Evolutionary conservation across 2,329 filamentous ascomycete genomes (phyloP).

Genomic region (Xylariales sp.): DNA sequence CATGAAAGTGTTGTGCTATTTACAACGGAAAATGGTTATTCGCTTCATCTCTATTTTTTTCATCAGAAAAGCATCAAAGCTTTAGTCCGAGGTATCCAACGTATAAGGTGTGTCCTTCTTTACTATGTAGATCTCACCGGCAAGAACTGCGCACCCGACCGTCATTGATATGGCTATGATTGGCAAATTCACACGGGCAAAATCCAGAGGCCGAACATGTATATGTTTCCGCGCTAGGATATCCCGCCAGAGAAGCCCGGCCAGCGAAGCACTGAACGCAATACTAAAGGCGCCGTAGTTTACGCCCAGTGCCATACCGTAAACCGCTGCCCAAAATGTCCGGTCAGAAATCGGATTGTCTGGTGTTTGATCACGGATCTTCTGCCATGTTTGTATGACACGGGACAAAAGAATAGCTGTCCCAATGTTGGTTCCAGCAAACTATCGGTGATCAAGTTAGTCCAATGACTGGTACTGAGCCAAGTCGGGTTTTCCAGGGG

Average conservation of each 20-base stretch:
- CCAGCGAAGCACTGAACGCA: conserved; percentile 67
- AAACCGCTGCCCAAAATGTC: conserved; percentile 70
- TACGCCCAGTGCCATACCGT: conserved; percentile 69
- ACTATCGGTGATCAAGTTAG: conserved; percentile 38
- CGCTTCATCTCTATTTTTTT: no score
- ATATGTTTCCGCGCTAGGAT: conserved; percentile 68
- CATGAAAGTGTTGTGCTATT: no score
- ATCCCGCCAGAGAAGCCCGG: conserved; percentile 68
- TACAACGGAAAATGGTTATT: no score
- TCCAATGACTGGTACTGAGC: background rate
- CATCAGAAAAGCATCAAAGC: no score
- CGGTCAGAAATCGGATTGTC: conserved; percentile 52
- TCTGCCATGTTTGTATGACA: conserved; percentile 64
- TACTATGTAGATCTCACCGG: conserved; percentile 53
- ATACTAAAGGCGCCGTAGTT: conserved; percentile 73
- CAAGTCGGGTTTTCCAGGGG: no score
- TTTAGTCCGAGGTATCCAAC: no score
- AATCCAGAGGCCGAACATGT: conserved; percentile 57
- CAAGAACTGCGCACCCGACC: conserved; percentile 49
- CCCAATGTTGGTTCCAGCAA: conserved; percentile 73
- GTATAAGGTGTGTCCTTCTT: conserved; percentile 18
- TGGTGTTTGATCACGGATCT: conserved; percentile 45
- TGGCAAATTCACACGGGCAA: conserved; percentile 64
- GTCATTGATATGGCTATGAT: conserved; percentile 68
- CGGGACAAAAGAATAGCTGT: conserved; percentile 70